Percentiles rank a stretch among this genome's conserved stretches.
These are phyloP conservation scores for Diplodia mutila DNA, from an alignment of 2,329 filamentous ascomycete species.

Conservation along the genomic window DNA sequence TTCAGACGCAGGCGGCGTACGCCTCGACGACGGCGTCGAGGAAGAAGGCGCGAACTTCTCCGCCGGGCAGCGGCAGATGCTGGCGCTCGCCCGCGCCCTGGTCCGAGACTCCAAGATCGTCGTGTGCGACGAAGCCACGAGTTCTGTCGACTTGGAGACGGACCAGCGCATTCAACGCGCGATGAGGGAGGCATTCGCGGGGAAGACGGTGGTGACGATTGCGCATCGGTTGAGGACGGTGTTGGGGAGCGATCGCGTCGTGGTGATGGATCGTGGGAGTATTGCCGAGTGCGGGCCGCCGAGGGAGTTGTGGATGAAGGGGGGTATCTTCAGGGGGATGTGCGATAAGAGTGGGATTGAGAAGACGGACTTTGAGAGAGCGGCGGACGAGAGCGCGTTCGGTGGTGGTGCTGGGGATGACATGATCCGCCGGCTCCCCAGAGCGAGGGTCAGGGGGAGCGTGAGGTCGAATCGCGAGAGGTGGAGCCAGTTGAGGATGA, in stretches of 20 bases:
- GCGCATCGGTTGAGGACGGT: constrained; percentile 92
- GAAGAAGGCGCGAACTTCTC: constrained; percentile 97
- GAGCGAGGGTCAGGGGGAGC: background rate
- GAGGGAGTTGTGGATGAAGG: constrained; percentile 66
- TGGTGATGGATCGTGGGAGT: constrained; percentile 87
- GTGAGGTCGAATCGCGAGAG: background rate
- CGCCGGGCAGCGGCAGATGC: constrained; percentile 89
- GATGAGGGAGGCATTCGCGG: constrained; percentile 81
- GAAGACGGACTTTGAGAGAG: constrained; percentile 45
- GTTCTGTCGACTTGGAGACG: constrained; percentile 91
- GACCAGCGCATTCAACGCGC: constrained; percentile 93
- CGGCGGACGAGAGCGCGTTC: background rate
- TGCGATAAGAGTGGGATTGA: constrained; percentile 83
- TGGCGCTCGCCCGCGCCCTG: constrained; percentile 89
- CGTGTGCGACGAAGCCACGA: constrained; percentile 95
- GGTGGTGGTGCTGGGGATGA: no score
- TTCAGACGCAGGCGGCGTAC: constrained; percentile 65
- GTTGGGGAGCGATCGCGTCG: constrained; percentile 90
- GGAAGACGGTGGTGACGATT: constrained; percentile 88
- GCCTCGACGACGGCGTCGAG: constrained; percentile 83
- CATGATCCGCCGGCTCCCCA: background rate
- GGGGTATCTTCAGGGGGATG: constrained; percentile 85
- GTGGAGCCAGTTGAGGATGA: background rate
- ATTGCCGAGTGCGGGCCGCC: constrained; percentile 90
- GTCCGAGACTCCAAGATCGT: constrained; percentile 89